Conservation (phyloP, 2,329 filamentous ascomycete species). For the Aspergillus brunneoviolaceus region DNA sequence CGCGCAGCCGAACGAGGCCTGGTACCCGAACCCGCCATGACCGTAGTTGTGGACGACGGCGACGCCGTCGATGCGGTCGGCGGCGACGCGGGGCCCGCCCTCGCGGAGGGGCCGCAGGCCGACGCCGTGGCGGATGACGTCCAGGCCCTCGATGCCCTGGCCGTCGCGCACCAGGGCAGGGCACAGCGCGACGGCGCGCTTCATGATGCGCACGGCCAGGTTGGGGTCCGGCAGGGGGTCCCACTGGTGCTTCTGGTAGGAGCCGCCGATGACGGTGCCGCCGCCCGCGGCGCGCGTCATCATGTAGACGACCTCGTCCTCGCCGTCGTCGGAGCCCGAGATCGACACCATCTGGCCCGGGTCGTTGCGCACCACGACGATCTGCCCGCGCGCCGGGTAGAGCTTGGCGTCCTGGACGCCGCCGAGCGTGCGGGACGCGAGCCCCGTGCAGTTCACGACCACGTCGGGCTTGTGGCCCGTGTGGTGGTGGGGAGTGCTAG, state of each 20-base stretch:
- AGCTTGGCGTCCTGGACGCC: slow-evolving; percentile 76
- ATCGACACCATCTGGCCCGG: slow-evolving; percentile 66
- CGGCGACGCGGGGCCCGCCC: slow-evolving; percentile 74
- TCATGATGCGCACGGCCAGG: slow-evolving; percentile 80
- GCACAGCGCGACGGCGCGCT: slow-evolving; percentile 50
- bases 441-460: slow-evolving; percentile 81
- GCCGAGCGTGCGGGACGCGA: slow-evolving; percentile 72
- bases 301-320: slow-evolving; percentile 71
- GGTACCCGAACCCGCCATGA: slow-evolving; percentile 61
- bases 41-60: slow-evolving; percentile 51
- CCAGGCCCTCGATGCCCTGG: slow-evolving; percentile 67
- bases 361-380: slow-evolving; percentile 79
- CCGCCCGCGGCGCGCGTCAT: slow-evolving; percentile 79
- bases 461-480: slow-evolving; percentile 61
- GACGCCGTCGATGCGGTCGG: slow-evolving; percentile 62
- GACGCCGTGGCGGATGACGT: slow-evolving; percentile 77
- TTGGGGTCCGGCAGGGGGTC: slow-evolving; percentile 75
- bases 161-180: slow-evolving; percentile 53
- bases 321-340: slow-evolving; percentile 71
- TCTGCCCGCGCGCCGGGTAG: slow-evolving; percentile 76
- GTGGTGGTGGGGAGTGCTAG: slow-evolving; percentile 52
- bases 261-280: slow-evolving; percentile 83
- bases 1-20: slow-evolving; percentile 67
- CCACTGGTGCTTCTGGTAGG: slow-evolving; percentile 77
- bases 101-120: slow-evolving; percentile 74